Base-by-base conservation (phyloP, 2,329 filamentous ascomycete genomes). In the Coleophoma crateriformis region DNA sequence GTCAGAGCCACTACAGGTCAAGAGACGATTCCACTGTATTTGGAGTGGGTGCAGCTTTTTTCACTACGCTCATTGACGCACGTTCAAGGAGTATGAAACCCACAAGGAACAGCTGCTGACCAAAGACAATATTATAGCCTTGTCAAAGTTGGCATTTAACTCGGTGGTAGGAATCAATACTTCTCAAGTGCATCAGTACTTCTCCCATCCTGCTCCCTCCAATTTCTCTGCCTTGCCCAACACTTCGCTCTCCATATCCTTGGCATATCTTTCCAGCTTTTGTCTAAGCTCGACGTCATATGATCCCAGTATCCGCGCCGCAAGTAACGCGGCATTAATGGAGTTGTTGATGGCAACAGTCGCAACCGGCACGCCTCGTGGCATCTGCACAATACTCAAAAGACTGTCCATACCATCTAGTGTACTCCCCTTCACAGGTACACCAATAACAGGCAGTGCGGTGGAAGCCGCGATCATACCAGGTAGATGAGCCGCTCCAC, bases 281-380 rank as follows among this genome's bases (percentile, higher is more conserved):
- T 76, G 68, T 45, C 73, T 68, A n/a, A 87, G 72, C n/a, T 69
- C 72, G 13, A 70, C 68, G 50, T 85, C 77, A 35, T 70, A 73
- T 3, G 78, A 67, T 3, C 84, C 84, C 3, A 90, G 65, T 33
- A 89, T 85, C 15, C 85, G 73, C 17, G 85, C 77, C 0, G 87
- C 86, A n/a, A 89, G 69, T 15, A 90, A 71, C 0, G 82, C 87
- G 0, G 87, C 87, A 60, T 90, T 91, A 49, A 85, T 85, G 20
- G 84, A 86, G 69, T 90, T 90, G 67, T 89, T 88, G 66, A 90
- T 89, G 11, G 82, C 87, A 3, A 91, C 85, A 0, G 86, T 90
- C 6, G 87, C 86, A 13, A 85, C 83, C 10, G 87, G 87, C 45
- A 85, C 79, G 8, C 85, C 85, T 61, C 77, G 62, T 10, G 85